phyloP scores from a whole-genome alignment of 139 green algal genomes.

The Marvania coccoides region DNA sequence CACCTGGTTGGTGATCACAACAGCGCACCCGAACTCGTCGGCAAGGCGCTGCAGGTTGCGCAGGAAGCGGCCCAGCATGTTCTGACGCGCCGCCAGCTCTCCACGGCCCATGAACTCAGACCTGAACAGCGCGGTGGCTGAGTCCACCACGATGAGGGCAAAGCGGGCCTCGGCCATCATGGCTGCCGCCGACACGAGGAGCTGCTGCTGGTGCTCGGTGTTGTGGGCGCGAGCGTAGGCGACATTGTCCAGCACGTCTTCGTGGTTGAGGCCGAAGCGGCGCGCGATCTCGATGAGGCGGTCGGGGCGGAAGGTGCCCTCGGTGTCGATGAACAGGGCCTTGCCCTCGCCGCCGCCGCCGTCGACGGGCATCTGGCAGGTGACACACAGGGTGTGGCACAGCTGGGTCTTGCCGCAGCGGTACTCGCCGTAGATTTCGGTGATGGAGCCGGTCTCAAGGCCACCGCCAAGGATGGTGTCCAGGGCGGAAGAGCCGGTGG shows the following conservation, averaged over 20 bases:
- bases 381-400: constrained; percentile 96
- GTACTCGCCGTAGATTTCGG: constrained; percentile 97
- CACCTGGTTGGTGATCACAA: constrained; percentile 97
- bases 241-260: constrained; percentile 97
- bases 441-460: constrained; percentile 96
- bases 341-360: constrained; percentile 95
- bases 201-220: constrained; percentile 91
- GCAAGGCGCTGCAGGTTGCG: constrained; percentile 79
- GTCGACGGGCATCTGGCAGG: constrained; percentile 84
- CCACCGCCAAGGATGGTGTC: constrained; percentile 89
- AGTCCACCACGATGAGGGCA: constrained; percentile 92
- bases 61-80: constrained; percentile 82
- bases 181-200: constrained; percentile 78
- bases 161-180: constrained; percentile 95
- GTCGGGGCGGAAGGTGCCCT: constrained; percentile 90
- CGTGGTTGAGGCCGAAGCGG: constrained; percentile 76
- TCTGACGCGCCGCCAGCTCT: constrained; percentile 82
- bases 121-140: constrained; percentile 85
- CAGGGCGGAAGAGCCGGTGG: constrained; percentile 85
- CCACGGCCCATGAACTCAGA: constrained; percentile 84
- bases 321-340: constrained; percentile 97
- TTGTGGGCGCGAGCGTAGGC: constrained; percentile 97
- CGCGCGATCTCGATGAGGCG: constrained; percentile 82
- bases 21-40: constrained; percentile 92
- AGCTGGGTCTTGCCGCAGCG: constrained; percentile 96